phyloP scores from a whole-genome alignment of 2,329 filamentous ascomycete species.

The Escovopsis weberi region DNA sequence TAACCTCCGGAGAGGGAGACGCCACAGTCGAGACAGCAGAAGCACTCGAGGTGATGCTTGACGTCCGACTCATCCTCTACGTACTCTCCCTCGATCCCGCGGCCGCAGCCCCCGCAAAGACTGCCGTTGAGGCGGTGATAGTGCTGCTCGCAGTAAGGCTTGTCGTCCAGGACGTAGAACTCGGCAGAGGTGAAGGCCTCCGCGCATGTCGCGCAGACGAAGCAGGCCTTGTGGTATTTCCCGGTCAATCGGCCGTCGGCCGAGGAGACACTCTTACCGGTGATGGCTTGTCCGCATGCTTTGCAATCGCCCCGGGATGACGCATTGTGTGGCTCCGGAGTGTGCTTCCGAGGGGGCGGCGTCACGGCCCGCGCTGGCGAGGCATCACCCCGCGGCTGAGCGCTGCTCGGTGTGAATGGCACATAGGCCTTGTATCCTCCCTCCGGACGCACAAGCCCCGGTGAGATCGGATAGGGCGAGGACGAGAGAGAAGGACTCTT shows the following conservation, averaged over 20 bases:
- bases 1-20: constrained; percentile 68
- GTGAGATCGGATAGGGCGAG: constrained; percentile 15
- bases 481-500: constrained; percentile 13
- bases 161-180: constrained; percentile 82
- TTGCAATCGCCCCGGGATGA: constrained; percentile 63
- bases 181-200: constrained; percentile 73
- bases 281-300: constrained; percentile 63
- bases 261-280: constrained; percentile 85
- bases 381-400: constrained; percentile 7
- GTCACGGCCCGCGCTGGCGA: constrained; percentile 4
- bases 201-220: constrained; percentile 75
- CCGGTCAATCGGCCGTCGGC: constrained; percentile 85
- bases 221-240: constrained; percentile 89
- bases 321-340: constrained; percentile 23
- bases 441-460: constrained; percentile 8
- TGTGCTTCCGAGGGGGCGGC: constrained; percentile 16
- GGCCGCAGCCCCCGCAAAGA: constrained; percentile 63
- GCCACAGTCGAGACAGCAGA: constrained; percentile 70
- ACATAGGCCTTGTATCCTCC: constrained; percentile 6
- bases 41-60: constrained; percentile 80
- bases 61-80: constrained; percentile 63
- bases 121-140: constrained; percentile 88
- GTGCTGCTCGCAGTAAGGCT: constrained; percentile 80
- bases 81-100: constrained; percentile 87
- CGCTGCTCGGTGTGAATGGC: constrained; percentile 3